Conservation (phyloP, 345 rosid species). For the Erodium maritimum region DNA sequence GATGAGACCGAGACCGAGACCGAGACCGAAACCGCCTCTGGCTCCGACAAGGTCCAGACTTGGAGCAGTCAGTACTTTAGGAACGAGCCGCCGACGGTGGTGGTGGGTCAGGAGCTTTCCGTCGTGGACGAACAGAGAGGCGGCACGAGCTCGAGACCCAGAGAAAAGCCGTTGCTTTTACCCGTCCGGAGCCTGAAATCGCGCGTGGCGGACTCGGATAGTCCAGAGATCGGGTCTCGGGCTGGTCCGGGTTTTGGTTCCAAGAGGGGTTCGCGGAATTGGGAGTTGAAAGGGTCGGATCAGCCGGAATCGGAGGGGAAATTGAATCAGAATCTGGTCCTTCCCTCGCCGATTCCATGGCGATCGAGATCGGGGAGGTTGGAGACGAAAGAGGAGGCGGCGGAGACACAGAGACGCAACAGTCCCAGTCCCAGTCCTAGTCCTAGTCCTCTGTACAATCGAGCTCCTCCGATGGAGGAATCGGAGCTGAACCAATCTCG, state of each 20-base stretch:
- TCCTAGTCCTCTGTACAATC: slow-evolving; percentile 9
- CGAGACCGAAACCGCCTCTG: slow-evolving; percentile 20
- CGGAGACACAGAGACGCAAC: neutral
- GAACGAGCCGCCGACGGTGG: slow-evolving; percentile 47
- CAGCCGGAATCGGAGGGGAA: slow-evolving; percentile 15
- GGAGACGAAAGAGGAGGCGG: slow-evolving; percentile 39
- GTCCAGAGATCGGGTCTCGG: neutral
- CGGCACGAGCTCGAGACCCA: slow-evolving; percentile 17
- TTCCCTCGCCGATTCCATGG: slow-evolving; percentile 98
- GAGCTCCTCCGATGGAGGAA: slow-evolving; percentile 23
- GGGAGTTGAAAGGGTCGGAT: slow-evolving; percentile 19
- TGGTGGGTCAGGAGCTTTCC: slow-evolving; percentile 32
- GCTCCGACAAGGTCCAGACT: slow-evolving; percentile 38
- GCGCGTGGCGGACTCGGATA: slow-evolving; percentile 26
- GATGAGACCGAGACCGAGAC: slow-evolving; percentile 38
- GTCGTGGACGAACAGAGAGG: slow-evolving; percentile 27
- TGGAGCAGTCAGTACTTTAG: slow-evolving; percentile 63
- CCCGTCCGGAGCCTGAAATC: slow-evolving; percentile 80
- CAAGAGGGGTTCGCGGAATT: slow-evolving; percentile 21
- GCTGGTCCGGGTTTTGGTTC: slow-evolving; percentile 15
- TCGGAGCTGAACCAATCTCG: slow-evolving; percentile 14
- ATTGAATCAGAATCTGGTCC: slow-evolving; percentile 35
- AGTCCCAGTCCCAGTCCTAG: neutral
- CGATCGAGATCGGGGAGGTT: slow-evolving; percentile 69
- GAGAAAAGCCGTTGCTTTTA: slow-evolving; percentile 64